These are phyloP conservation scores for Mucor lusitanicus DNA, from an alignment of 371 early-diverging fungal genomes.

Conservation along the genomic window DNA sequence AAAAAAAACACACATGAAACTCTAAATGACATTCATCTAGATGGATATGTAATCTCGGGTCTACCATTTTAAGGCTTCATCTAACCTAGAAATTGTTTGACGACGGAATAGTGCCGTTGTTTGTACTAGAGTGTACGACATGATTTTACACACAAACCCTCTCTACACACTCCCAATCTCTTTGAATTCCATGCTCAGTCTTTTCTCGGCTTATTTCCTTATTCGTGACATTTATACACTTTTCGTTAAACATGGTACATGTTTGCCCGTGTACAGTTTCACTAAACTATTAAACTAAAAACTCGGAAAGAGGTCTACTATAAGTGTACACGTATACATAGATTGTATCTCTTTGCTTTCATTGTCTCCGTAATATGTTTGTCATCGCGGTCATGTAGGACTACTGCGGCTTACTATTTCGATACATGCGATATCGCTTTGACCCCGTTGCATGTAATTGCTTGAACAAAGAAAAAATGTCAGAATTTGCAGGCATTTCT, in stretches of 20 bases:
- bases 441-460: too few species aligned
- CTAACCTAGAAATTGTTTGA: background rate
- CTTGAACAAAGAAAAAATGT: too few species aligned
- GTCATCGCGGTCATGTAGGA: background rate
- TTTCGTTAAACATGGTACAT: background rate
- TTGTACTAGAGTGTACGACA: background rate
- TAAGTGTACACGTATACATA: too few species aligned
- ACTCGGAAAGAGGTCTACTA: too few species aligned
- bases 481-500: too few species aligned
- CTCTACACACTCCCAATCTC: background rate
- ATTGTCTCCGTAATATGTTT: background rate
- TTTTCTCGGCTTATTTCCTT: background rate
- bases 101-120: background rate
- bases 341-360: background rate
- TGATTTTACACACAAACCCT: background rate
- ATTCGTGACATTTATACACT: background rate
- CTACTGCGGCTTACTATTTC: background rate
- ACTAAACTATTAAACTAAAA: background rate
- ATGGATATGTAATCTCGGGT: background rate
- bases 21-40: background rate
- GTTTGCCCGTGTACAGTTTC: background rate
- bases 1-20: background rate
- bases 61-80: background rate
- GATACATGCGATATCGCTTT: background rate
- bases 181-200: background rate